Base-by-base conservation (phyloP, 2,329 filamentous ascomycete genomes). In the Pseudogymnoascus sp. region DNA sequence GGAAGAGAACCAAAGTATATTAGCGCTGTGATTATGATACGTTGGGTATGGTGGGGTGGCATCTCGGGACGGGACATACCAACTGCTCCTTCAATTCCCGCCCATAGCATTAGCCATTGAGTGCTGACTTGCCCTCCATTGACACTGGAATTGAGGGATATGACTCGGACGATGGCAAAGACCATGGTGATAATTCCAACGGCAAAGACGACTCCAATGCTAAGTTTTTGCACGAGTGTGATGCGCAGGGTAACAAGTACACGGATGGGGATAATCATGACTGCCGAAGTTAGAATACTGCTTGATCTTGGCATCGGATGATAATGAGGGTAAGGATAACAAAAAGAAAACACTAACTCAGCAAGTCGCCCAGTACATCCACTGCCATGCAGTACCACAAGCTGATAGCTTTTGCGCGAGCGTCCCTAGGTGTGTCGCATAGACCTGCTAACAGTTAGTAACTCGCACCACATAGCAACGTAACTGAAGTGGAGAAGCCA, bases 121-220 rank as follows among this genome's bases (percentile, higher is more conserved):
- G 64, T 59, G 35, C 58, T 64, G 21, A 66, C 61, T 60, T 66
- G 59, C 12, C 65, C 65, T 27, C 52, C 40, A 10, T 27, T 42
- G 12, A 37, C 39, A 45, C 37, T 62, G 3, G 55, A 58, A 29
- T 67, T 58, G 10, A 67, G 60, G 8, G 65, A 67, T 7, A 67
- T 58, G 21, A 62, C 62, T 27, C 65, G 63, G 2, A 67, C 61
- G 9, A 67, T 63, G 29, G 64, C 65, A 58, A 64, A 55, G 35
- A 65, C 42, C 60, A 67, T 67, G 15, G 65, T 67, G 29, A 67
- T 65, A n/a, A 64, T 59, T 15, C 65, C 65, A 39, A 66, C 64
- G 4, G 48, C 29, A 48, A 67, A 67, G 45, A 64, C 61, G 42
- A 66, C 18, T 15, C 64, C 63, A 5, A 67, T 27, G 33, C 58